Evolutionary conservation across 1,139 yeast genomes (phyloP), one percentile per base, ranked within the genome.

Genomic region (Blastobotrys persicus): DNA sequence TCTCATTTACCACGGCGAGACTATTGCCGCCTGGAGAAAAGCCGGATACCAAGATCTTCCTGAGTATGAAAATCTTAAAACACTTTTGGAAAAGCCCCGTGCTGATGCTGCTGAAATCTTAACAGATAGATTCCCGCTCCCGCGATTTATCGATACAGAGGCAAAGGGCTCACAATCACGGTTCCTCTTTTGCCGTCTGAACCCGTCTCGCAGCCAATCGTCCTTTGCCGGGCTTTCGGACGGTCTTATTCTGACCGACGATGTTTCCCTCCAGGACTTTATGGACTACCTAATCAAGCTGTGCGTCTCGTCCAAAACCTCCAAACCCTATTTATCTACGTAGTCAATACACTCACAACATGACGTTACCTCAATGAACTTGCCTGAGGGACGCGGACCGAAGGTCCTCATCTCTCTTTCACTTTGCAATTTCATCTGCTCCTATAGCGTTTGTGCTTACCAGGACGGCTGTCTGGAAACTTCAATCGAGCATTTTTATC

Each of bases 151-250:
- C 50, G 88, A 83, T 61, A 80, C 87, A 44, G 87, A 83, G 56
- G 88, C 83, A 59, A 85, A 88, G 43, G 89, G 88, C 2, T 81
- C 87, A 0, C 92, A 85, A 59, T 88, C 92, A 0, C 74, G 94
- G 62, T 85, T 85, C 63, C 71, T 85, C 53, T 79, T 81, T 76
- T 84, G 89, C 2, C 82, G 83, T 63, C 71, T 85, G 59, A 85
- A 85, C 63, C 94, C 94, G 14, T 78, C 88, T 19, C 80, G 83
- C 11, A 49, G 51, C 60, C 41, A 13, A 28, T 18, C 18, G 16
- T 18, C 19, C 9, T 31, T 26, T 66, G 50, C 51, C 14, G 55
- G 57, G 18, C 52, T 56, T 3, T 59, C 62, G 14, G 59, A 63
- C 18, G 70, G 74, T 2, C 71, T 74, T 32, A 17, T 39, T 4